A percentile compares a stretch with the other conserved stretches of the same genome.
These are phyloP conservation scores for Massarina eburnea DNA, from an alignment of 2,329 filamentous ascomycete genomes.

Conservation along the genomic window DNA sequence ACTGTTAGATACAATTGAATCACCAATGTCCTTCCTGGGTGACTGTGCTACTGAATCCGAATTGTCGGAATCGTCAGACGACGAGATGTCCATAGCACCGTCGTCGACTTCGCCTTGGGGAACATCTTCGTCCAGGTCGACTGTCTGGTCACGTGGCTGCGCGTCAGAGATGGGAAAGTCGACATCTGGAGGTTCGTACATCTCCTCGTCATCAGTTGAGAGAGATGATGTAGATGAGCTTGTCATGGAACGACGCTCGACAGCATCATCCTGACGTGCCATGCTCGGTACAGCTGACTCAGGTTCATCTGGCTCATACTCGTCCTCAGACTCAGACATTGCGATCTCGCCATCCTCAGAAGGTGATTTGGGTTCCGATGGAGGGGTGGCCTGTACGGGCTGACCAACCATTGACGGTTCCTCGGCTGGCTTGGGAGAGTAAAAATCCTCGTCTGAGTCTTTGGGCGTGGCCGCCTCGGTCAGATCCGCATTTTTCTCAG, in stretches of 20 bases:
- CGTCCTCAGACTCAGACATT: slow-evolving; percentile 38
- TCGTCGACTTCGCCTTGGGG: slow-evolving; percentile 25
- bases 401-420: slow-evolving; percentile 1
- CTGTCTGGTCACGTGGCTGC: background rate
- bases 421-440: slow-evolving; percentile 30
- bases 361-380: slow-evolving; percentile 13
- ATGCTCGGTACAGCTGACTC: background rate
- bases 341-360: slow-evolving; percentile 38
- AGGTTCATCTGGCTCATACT: slow-evolving; percentile 36
- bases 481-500: background rate
- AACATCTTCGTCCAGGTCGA: background rate
- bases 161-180: slow-evolving; percentile 20
- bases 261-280: slow-evolving; percentile 1
- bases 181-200: slow-evolving; percentile 36
- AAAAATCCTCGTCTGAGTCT: slow-evolving; percentile 40
- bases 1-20: slow-evolving; percentile 13
- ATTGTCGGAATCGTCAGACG: slow-evolving; percentile 17
- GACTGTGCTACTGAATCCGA: slow-evolving; percentile 24
- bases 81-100: slow-evolving; percentile 39
- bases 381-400: background rate
- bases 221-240: slow-evolving; percentile 8
- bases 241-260: background rate
- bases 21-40: slow-evolving; percentile 14
- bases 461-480: slow-evolving; percentile 21
- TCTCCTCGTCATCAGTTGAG: slow-evolving; percentile 30